phyloP scores from a whole-genome alignment of 2,329 filamentous ascomycete genomes.

The Elsinoe australis region DNA sequence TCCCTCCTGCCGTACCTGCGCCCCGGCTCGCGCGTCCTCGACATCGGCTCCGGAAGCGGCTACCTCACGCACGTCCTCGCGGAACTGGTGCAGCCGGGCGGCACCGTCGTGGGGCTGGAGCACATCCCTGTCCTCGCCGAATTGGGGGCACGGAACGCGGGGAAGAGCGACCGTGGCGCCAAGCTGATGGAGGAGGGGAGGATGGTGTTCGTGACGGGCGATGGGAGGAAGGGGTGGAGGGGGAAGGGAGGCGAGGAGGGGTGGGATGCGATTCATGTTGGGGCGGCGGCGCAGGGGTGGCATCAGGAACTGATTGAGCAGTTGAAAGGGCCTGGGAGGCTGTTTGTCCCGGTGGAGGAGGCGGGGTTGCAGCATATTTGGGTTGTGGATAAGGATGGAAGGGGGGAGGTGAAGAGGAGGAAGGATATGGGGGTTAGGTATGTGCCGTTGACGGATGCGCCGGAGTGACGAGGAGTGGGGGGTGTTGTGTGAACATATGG shows the following conservation, averaged over 20 bases:
- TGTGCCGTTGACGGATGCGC: slow-evolving; percentile 68
- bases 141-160: slow-evolving; percentile 36
- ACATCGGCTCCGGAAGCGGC: slow-evolving; percentile 45
- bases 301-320: slow-evolving; percentile 69
- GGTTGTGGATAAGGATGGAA: slow-evolving; percentile 62
- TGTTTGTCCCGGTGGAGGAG: slow-evolving; percentile 69
- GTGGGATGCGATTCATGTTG: slow-evolving; percentile 94
- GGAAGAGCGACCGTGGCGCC: slow-evolving; percentile 41
- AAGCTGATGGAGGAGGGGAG: slow-evolving; percentile 54
- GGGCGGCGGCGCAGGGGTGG: slow-evolving; percentile 69
- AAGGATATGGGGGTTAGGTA: slow-evolving; percentile 65
- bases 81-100: slow-evolving; percentile 55
- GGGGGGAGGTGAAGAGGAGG: slow-evolving; percentile 54
- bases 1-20: slow-evolving; percentile 52
- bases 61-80: slow-evolving; percentile 87
- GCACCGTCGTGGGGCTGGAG: slow-evolving; percentile 42
- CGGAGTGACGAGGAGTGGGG: slow-evolving; percentile 14
- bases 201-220: slow-evolving; percentile 65
- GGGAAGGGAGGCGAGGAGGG: slow-evolving; percentile 43
- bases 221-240: slow-evolving; percentile 46
- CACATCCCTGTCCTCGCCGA: slow-evolving; percentile 43
- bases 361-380: slow-evolving; percentile 58
- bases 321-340: slow-evolving; percentile 66
- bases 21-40: slow-evolving; percentile 43
- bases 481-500: too few relatives aligned